phyloP scores from a whole-genome alignment of 1,284 basidiomycete species.

The Cryptococcus maquisensis region DNA sequence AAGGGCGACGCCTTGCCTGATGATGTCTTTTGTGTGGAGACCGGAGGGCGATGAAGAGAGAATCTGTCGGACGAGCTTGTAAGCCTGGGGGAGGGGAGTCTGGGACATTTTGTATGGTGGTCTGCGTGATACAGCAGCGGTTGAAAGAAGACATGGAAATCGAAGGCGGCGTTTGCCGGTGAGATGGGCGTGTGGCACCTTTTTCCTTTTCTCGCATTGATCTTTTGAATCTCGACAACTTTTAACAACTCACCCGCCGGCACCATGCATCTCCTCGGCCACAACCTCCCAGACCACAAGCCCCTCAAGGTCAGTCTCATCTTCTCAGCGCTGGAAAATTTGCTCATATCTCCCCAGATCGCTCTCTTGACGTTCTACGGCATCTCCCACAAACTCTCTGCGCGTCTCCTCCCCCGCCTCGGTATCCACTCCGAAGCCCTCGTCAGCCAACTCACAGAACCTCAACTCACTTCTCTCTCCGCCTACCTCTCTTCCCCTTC shows the following conservation, averaged over 20 bases:
- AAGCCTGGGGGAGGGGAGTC: slow-evolving; percentile 22
- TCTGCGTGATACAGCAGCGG: not conserved
- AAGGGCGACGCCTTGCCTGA: slow-evolving; percentile 23
- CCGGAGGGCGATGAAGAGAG: slow-evolving; percentile 20
- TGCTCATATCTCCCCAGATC: slow-evolving; percentile 46
- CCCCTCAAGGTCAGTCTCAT: slow-evolving; percentile 44
- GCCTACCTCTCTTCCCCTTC: slow-evolving; percentile 55
- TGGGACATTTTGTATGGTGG: not conserved
- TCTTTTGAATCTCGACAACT: not conserved
- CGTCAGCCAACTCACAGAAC: slow-evolving; percentile 50
- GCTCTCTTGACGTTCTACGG: slow-evolving; percentile 55
- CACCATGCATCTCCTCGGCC: slow-evolving; percentile 51
- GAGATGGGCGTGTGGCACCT: not conserved
- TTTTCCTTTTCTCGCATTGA: not conserved
- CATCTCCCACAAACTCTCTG: slow-evolving; percentile 50
- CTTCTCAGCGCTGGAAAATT: not conserved
- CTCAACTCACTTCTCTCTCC: slow-evolving; percentile 54
- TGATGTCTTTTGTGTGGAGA: slow-evolving; percentile 34
- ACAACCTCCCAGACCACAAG: slow-evolving; percentile 51
- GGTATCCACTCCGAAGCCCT: slow-evolving; percentile 51
- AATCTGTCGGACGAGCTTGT: slow-evolving; percentile 30
- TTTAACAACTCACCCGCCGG: not conserved
- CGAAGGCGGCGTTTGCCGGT: not conserved
- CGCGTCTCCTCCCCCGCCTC: slow-evolving; percentile 52
- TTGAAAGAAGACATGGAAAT: not conserved